These are phyloP conservation scores for Gonapodya prolifera DNA, from an alignment of 192 early-diverging fungal genomes.

Conservation along the genomic window DNA sequence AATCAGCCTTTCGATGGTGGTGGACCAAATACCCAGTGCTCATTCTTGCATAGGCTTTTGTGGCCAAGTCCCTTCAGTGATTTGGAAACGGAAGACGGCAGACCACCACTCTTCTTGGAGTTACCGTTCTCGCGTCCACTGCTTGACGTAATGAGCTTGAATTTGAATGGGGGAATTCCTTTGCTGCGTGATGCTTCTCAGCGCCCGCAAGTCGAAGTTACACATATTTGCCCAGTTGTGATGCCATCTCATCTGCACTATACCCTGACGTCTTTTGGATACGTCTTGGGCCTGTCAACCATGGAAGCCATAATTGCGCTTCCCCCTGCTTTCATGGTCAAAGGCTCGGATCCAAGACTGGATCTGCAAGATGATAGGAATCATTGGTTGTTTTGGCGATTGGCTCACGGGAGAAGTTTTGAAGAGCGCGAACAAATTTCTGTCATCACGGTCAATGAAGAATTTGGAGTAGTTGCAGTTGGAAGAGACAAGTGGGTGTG, in stretches of 20 bases:
- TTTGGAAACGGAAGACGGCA: background rate
- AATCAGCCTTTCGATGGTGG: background rate
- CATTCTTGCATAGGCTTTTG: background rate
- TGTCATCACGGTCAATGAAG: background rate
- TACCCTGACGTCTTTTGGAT: background rate
- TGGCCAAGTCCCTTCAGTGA: background rate
- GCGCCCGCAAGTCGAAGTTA: background rate
- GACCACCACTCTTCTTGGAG: background rate
- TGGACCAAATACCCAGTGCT: background rate
- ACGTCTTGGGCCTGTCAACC: background rate
- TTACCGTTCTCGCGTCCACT: background rate
- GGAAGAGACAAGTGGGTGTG: background rate
- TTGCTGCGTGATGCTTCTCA: background rate
- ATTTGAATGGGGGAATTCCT: background rate
- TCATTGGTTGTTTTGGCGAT: background rate
- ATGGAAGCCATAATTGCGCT: background rate
- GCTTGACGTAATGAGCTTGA: background rate
- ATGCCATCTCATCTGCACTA: background rate
- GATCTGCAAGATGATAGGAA: background rate
- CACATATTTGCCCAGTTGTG: background rate
- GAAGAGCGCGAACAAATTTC: background rate
- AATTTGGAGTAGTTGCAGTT: background rate
- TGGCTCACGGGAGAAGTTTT: background rate
- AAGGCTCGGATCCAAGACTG: background rate
- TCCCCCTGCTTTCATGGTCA: background rate